Evolutionary conservation across 495 filamentous ascomycete genomes (phyloP), one percentile per base, ranked within the genome.

Genomic region (Recurvomyces mirabilis): DNA sequence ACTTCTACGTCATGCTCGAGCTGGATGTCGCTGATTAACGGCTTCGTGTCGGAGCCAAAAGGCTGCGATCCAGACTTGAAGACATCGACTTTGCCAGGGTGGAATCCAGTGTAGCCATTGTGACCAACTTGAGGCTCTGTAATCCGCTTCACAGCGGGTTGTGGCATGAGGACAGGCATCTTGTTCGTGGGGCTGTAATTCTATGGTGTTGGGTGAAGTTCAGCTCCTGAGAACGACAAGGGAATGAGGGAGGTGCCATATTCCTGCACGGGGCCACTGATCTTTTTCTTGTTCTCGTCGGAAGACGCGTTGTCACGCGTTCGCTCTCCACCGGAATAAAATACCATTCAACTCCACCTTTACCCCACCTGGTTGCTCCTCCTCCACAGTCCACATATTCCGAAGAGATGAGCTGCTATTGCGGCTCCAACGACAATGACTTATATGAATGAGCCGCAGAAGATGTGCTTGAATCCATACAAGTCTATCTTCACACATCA

Each of bases 1-100:
- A 65, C 54, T 30, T 60, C 55, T 18, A 67, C 52, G 24, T 36
- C 32, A 19, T 36, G 32, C 32, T 36, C 32, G 11, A 36, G 32
- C 32, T 36, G 32, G 32, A 36, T 18, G 17, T 36, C 32, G 7
- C 9, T 9, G 10, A 15, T 36, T 15, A 36, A 17, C 6, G 32
- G 9, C 32, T 36, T 36, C 6, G 17, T 19, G 32, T 36, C 32
- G 6, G 7, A 9, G 32, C 32, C 32, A 17, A 19, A 11, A 17
- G 32, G 32, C 15, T 36, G 7, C 6, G 32, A 36, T 7, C 32
- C 32, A 17, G 32, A 7, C 15, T 36, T 36, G 32, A 36, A 36
- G 32, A 36, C 15, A 6, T 36, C 32, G 11, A 17, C 15, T 15
- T 36, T 36, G 32, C 32, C 32, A 11, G 32, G 32, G 6, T 9